A percentile compares a stretch with the other conserved stretches of the same genome.
Conservation (phyloP, 768 basidiomycete genomes). For the Erythrobasidium yunnanense region DNA sequence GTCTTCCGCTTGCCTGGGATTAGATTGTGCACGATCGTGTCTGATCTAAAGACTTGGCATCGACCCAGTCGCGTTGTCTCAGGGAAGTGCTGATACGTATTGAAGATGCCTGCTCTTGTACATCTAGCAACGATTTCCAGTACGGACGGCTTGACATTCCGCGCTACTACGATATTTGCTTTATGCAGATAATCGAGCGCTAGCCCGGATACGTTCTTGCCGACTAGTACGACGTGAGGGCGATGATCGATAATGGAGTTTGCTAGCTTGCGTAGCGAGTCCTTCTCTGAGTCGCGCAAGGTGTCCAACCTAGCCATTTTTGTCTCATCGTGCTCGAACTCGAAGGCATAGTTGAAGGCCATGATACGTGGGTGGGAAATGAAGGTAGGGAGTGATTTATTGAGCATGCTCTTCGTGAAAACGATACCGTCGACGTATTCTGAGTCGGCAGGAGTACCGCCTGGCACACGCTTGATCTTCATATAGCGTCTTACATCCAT, state of each 20-base stretch:
- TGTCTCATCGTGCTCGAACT: constrained; percentile 61
- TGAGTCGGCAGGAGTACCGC: constrained; percentile 78
- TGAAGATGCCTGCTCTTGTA: constrained; percentile 88
- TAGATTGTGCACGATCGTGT: constrained; percentile 85
- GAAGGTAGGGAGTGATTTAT: constrained; percentile 79
- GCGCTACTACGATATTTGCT: constrained; percentile 77
- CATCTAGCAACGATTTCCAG: constrained; percentile 80
- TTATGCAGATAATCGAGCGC: constrained; percentile 76
- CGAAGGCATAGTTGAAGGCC: constrained; percentile 52
- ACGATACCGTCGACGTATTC: constrained; percentile 95
- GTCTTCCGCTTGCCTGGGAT: constrained; percentile 94
- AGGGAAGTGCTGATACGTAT: constrained; percentile 69
- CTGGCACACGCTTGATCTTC: constrained; percentile 97
- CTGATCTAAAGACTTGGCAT: constrained; percentile 70
- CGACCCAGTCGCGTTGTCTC: constrained; percentile 49
- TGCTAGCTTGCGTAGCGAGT: constrained; percentile 77
- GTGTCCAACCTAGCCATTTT: constrained; percentile 86
- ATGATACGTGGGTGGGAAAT: constrained; percentile 83
- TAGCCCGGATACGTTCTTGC: constrained; percentile 78
- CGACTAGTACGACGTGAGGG: constrained; percentile 83
- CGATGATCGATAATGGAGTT: constrained; percentile 78
- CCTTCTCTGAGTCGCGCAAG: constrained; percentile 77
- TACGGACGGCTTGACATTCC: constrained; percentile 76
- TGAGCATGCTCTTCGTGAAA: constrained; percentile 94
- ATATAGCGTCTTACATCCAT: constrained; percentile 93